Evolutionary conservation across 352 stramenopile species (phyloP).

Genomic region (Phytophthora nicotianae): DNA sequence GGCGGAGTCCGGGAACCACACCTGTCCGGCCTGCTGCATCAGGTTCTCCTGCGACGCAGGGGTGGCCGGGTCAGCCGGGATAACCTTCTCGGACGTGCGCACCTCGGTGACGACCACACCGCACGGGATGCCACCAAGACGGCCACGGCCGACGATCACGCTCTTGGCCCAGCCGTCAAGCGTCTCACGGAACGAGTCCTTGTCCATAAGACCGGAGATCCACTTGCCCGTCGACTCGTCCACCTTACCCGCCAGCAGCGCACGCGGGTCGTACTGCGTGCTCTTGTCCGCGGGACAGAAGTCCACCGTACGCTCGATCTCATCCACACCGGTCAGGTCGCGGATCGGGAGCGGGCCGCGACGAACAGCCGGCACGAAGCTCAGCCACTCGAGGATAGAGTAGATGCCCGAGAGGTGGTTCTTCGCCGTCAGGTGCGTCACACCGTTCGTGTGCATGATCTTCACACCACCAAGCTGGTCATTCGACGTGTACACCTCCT

Average conservation of each 20-base stretch:
- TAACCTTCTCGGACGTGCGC: constrained; percentile 96
- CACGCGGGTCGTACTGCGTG: constrained; percentile 96
- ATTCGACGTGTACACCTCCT: constrained; percentile 99
- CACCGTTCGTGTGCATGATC: constrained; percentile 99
- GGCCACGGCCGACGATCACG: constrained; percentile 97
- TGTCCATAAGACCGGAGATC: constrained; percentile 97
- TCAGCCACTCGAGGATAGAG: constrained; percentile 98
- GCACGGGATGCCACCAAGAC: constrained; percentile 98
- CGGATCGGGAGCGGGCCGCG: constrained; percentile 81
- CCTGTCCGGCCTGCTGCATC: constrained; percentile 97
- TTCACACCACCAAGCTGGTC: constrained; percentile 99
- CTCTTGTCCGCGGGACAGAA: constrained; percentile 93
- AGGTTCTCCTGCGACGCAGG: constrained; percentile 96
- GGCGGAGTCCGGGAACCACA: constrained; percentile 99
- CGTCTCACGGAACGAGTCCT: constrained; percentile 98
- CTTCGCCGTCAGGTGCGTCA: constrained; percentile 97
- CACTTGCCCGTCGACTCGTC: constrained; percentile 83
- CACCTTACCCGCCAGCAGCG: constrained; percentile 89
- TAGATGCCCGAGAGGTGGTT: constrained; percentile 97
- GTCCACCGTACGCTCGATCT: constrained; percentile 89
- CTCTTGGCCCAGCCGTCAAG: constrained; percentile 99
- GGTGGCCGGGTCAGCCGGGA: constrained; percentile 97
- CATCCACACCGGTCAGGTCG: constrained; percentile 81
- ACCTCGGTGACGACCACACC: constrained; percentile 99
- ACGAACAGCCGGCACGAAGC: constrained; percentile 96